Conservation (phyloP, 371 early-diverging fungal species). For the Mucor lusitanicus region DNA sequence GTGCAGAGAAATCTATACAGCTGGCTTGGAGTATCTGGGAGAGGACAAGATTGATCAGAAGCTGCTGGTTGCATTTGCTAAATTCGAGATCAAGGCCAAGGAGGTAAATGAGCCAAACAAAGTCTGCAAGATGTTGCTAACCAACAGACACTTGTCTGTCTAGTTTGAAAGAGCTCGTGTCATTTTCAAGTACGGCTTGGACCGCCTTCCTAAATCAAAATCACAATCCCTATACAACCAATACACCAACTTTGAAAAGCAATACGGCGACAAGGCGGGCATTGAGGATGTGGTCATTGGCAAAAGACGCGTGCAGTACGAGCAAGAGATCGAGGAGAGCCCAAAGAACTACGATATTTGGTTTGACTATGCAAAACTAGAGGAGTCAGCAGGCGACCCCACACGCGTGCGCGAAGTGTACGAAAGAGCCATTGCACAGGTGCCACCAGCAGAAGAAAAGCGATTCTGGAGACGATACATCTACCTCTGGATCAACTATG, state of each 20-base stretch:
- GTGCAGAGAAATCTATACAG: conserved; percentile 82
- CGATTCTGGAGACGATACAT: conserved; percentile 95
- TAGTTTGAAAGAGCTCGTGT: conserved; percentile 90
- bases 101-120: no score
- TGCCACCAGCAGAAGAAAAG: conserved; percentile 89
- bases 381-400: conserved; percentile 78
- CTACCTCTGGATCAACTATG: conserved; percentile 98
- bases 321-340: conserved; percentile 77
- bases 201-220: conserved; percentile 80
- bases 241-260: conserved; percentile 96
- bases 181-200: conserved; percentile 93
- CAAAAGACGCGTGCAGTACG: conserved; percentile 89
- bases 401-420: conserved; percentile 89
- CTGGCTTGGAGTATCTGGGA: conserved; percentile 87
- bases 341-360: conserved; percentile 93
- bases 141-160: not conserved
- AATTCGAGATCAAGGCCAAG: conserved; percentile 87
- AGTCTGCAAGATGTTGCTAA: no score
- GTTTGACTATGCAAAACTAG: conserved; percentile 92
- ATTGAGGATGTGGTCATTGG: conserved; percentile 89
- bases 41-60: conserved; percentile 90
- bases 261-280: conserved; percentile 84
- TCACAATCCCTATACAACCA: conserved; percentile 88
- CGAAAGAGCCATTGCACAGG: conserved; percentile 92
- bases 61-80: conserved; percentile 92